Evolutionary conservation across 768 basidiomycete genomes (phyloP), one percentile per base, ranked within the genome.

Genomic region (Lentinula lateritia): DNA sequence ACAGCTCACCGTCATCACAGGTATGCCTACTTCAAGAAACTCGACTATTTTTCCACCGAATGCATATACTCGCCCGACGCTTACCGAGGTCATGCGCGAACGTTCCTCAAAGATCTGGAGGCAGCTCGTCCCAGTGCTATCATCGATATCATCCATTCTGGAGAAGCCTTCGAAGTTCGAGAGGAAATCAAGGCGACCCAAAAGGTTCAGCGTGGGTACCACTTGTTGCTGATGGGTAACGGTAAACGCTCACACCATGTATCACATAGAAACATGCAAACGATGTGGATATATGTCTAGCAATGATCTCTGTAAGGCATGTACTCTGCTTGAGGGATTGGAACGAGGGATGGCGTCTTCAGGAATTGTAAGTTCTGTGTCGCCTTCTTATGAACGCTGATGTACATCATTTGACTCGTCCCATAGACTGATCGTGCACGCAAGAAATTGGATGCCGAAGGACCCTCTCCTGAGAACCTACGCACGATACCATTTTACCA

Each of bases 61-160:
- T 99, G 97, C 72, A 98, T 98, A 66, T 99, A 99, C 73, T 95
- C 95, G 4, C 96, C 97, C 8, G 97, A 98, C 71, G 97, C 97
- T 5, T 99, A 99, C 72, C 90, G 97, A 7, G 97, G 97, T 0
- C 95, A 98, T 70, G 95, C 97, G 1, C 83, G 97, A 52, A 86
- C 85, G 0, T 96, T 98, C 67, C 83, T 99, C 42, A 99, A 99
- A 73, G 93, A 97, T 65, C 80, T 98, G 13, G 97, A 99, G 76
- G 92, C 90, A 0, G 89, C 95, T 20, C 83, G 97, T 12, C 95
- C 97, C 0, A 93, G 90, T 68, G 93, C 93, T 0, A 97, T 99
- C 65, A 93, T 99, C 64, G 97, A 99, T 71, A 96, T 98, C 63
- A 97, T 98, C 34, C 93, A 97, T 72, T 95, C 92, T 0, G 95